phyloP scores from a whole-genome alignment of 2,329 filamentous ascomycete species.

The Septoria petroselini region DNA sequence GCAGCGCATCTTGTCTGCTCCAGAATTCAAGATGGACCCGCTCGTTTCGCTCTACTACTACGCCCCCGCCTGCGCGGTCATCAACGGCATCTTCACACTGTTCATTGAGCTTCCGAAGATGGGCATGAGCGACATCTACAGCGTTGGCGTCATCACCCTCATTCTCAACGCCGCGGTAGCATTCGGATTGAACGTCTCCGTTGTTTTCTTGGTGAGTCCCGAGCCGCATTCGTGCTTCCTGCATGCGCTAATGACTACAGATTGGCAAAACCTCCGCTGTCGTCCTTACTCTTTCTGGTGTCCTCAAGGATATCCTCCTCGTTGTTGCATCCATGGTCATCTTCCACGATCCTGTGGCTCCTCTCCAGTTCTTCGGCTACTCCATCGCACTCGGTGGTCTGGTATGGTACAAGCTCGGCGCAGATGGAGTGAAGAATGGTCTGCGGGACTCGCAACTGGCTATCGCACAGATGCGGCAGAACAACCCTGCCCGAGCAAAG shows the following conservation, averaged over 20 bases:
- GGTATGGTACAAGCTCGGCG: conserved; percentile 82
- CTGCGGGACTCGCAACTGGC: conserved; percentile 67
- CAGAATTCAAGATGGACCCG: conserved; percentile 89
- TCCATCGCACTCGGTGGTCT: conserved; percentile 74
- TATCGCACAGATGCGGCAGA: conserved; percentile 81
- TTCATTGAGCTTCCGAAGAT: conserved; percentile 71
- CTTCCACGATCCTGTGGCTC: conserved; percentile 71
- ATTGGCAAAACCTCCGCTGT: conserved; percentile 86
- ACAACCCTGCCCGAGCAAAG: conserved; percentile 74
- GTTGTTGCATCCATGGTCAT: conserved; percentile 76
- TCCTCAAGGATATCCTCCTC: conserved; percentile 83
- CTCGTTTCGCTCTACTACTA: conserved; percentile 91
- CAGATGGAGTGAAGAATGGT: conserved; percentile 79
- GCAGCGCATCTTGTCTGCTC: conserved; percentile 73
- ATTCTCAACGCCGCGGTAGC: conserved; percentile 73
- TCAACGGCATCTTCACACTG: conserved; percentile 73
- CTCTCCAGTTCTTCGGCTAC: conserved; percentile 80
- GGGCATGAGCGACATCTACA: conserved; percentile 66
- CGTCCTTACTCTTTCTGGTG: conserved; percentile 80
- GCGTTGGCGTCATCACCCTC: conserved; percentile 69
- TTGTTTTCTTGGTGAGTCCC: conserved; percentile 73
- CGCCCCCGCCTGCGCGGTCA: conserved; percentile 75
- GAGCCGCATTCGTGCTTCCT: not conserved
- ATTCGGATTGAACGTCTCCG: conserved; percentile 78
- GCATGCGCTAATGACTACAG: conserved; percentile 43